Conservation (phyloP, 2,329 filamentous ascomycete genomes). For the Trichoderma polysporum region DNA sequence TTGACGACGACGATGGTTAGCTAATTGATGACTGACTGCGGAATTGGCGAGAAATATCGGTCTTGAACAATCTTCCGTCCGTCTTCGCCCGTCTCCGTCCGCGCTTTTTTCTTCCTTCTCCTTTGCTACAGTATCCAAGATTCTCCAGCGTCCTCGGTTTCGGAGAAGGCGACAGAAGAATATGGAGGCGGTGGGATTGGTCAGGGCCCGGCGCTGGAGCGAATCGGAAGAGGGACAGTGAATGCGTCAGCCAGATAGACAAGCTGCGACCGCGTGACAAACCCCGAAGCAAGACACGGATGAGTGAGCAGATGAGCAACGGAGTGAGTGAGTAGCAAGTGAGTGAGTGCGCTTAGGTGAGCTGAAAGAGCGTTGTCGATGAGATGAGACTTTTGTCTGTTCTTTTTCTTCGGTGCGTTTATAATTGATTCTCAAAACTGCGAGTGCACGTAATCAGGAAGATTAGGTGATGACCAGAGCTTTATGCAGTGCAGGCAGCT, state of each 20-base stretch:
- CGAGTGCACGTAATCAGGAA: neutral
- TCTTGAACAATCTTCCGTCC: neutral
- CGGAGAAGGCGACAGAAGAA: slow-evolving; percentile 26
- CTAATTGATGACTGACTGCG: neutral
- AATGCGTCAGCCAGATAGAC: slow-evolving; percentile 17
- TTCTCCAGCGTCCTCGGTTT: slow-evolving; percentile 18
- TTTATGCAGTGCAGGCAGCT: neutral
- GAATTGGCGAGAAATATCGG: neutral
- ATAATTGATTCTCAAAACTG: neutral
- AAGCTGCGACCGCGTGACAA: slow-evolving; percentile 16
- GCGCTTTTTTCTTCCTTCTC: neutral
- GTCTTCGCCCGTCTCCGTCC: neutral
- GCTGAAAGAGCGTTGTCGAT: neutral
- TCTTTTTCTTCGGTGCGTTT: neutral
- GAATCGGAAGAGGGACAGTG: slow-evolving; percentile 2
- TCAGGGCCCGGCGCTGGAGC: neutral
- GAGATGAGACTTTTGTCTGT: neutral
- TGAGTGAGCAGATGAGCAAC: neutral
- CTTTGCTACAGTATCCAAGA: no score
- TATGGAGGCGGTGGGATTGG: slow-evolving; percentile 20
- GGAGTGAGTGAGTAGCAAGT: neutral
- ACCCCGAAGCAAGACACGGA: neutral
- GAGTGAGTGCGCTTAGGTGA: neutral
- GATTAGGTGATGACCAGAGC: neutral
- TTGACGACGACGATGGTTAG: neutral